These are phyloP conservation scores for Malus hybrid DNA, from an alignment of 331 rosid species.

Conservation along the genomic window DNA sequence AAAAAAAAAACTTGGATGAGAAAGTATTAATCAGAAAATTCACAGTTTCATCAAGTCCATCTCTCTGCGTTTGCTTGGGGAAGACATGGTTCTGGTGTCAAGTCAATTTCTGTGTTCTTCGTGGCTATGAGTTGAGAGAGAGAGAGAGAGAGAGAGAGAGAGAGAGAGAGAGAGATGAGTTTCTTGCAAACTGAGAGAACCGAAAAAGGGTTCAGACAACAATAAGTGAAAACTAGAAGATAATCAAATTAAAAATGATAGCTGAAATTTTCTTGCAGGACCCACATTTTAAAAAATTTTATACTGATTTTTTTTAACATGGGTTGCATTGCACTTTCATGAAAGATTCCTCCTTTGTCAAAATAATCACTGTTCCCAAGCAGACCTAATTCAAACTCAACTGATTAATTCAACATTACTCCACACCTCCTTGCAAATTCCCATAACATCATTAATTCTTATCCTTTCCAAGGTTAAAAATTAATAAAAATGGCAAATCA, in stretches of 20 bases:
- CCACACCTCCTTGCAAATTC: too few species aligned
- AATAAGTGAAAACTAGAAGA: constrained; percentile 22
- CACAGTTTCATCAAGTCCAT: constrained; percentile 94
- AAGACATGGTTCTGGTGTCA: constrained; percentile 48
- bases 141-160: constrained; percentile 1
- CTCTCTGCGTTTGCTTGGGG: constrained; percentile 90
- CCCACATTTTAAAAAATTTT: background rate
- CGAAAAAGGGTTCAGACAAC: constrained; percentile 30
- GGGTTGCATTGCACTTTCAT: background rate
- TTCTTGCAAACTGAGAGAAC: constrained; percentile 35
- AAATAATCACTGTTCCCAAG: background rate
- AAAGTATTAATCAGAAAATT: constrained; percentile 15
- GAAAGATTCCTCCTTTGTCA: constrained; percentile 1
- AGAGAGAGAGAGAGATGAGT: background rate
- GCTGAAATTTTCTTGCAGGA: background rate
- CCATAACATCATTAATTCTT: too few species aligned
- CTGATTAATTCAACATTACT: too few species aligned
- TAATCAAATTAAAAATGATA: background rate
- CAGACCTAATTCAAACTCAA: too few species aligned
- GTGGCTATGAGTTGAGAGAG: constrained; percentile 2
- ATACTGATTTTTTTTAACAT: background rate
- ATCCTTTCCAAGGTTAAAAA: too few species aligned
- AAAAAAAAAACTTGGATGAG: background rate
- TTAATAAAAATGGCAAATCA: too few species aligned
- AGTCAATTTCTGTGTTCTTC: background rate